Evolutionary conservation across 73 alveolate genomes (phyloP).

Genomic region (Blepharisma japonicum): DNA sequence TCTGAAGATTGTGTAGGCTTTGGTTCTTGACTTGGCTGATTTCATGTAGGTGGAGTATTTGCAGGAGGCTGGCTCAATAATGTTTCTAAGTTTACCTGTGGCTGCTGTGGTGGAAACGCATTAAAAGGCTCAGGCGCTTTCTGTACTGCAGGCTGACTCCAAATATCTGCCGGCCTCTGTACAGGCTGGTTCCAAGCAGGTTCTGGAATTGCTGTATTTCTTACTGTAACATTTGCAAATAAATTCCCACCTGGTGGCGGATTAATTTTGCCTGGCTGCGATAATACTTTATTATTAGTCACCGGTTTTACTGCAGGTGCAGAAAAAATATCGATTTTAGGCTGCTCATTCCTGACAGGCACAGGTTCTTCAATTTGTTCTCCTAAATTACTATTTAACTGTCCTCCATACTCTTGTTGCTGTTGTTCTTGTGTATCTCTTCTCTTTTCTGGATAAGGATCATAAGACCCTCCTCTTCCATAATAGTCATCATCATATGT

Average conservation of each 20-base stretch:
- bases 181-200: not conserved
- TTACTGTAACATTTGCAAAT: not conserved
- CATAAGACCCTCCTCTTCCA: not conserved
- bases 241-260: not conserved
- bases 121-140: not conserved
- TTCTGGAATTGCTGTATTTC: not conserved
- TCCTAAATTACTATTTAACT: not conserved
- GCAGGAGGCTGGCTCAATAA: not conserved
- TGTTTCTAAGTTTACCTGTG: not conserved
- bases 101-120: not conserved
- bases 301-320: conserved; percentile 21
- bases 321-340: not conserved
- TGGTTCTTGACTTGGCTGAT: not conserved
- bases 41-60: too few relatives aligned
- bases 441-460: conserved; percentile 10
- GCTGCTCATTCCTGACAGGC: not conserved
- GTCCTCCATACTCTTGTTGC: not conserved
- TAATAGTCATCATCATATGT: not conserved
- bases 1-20: not conserved
- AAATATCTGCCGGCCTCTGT: not conserved
- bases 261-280: not conserved
- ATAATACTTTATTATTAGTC: not conserved
- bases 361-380: not conserved
- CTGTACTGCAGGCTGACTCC: not conserved
- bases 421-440: not conserved